phyloP scores from a whole-genome alignment of 2,329 filamentous ascomycete genomes.

The Phyllosticta citribraziliensis region DNA sequence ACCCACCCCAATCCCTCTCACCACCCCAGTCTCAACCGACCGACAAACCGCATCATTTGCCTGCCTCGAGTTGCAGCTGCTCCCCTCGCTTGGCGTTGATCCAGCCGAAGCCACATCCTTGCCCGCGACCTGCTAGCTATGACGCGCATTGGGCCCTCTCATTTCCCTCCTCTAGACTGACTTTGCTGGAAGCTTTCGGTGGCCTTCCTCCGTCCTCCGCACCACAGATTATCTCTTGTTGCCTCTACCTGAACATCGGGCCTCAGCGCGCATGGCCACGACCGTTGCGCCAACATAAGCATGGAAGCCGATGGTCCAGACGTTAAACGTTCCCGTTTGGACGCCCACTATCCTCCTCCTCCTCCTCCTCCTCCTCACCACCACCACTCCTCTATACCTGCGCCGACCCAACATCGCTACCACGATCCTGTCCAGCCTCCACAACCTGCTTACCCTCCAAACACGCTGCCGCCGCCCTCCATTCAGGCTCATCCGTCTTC shows the following conservation, averaged over 20 bases:
- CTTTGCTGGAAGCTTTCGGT: constrained; percentile 11
- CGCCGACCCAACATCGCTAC: constrained; percentile 6
- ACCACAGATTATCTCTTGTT: constrained; percentile 9
- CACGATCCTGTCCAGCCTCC: constrained; percentile 4
- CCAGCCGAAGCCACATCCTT: constrained; percentile 10
- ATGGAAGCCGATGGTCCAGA: constrained; percentile 12
- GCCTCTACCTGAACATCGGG: constrained; percentile 11
- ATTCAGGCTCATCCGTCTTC: constrained; percentile 8
- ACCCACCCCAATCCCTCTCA: constrained; percentile 4
- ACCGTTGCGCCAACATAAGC: constrained; percentile 12
- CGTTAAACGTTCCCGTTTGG: constrained; percentile 12
- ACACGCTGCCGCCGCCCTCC: constrained; percentile 9
- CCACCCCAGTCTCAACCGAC: constrained; percentile 3
- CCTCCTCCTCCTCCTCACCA: no score
- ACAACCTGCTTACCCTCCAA: constrained; percentile 3
- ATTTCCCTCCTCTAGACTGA: constrained; percentile 11
- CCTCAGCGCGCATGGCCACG: constrained; percentile 11
- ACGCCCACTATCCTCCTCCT: constrained; percentile 8
- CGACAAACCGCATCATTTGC: constrained; percentile 9
- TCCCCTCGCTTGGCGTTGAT: constrained; percentile 12
- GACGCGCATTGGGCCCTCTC: constrained; percentile 12
- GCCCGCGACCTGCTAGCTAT: constrained; percentile 10
- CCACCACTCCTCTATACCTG: constrained; percentile 4
- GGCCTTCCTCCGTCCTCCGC: constrained; percentile 9
- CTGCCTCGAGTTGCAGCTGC: constrained; percentile 6